phyloP scores from a whole-genome alignment of 2,329 filamentous ascomycete species.

The Sclerotinia trifoliorum region DNA sequence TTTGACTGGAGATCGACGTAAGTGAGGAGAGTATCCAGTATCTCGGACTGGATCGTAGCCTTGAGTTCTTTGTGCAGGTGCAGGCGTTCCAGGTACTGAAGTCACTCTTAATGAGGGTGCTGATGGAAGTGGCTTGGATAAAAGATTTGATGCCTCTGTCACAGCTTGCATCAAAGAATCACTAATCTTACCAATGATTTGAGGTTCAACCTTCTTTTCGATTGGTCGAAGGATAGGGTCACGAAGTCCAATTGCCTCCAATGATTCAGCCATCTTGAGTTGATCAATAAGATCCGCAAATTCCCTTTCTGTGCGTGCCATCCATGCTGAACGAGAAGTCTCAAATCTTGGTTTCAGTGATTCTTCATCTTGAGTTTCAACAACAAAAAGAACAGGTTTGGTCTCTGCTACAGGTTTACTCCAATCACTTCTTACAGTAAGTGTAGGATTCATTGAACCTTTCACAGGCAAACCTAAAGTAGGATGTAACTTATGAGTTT shows the following conservation, averaged over 20 bases:
- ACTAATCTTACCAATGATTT: slow-evolving; percentile 17
- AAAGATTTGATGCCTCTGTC: neutral
- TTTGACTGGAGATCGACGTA: slow-evolving; percentile 16
- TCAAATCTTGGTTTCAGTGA: slow-evolving; percentile 16
- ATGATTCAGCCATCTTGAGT: slow-evolving; percentile 19
- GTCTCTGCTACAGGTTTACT: slow-evolving; percentile 21
- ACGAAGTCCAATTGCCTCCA: slow-evolving; percentile 21
- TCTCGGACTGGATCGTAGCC: slow-evolving; percentile 34
- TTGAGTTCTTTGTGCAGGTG: slow-evolving; percentile 21
- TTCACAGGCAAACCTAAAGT: slow-evolving; percentile 32
- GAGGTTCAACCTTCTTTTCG: neutral
- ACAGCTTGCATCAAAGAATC: slow-evolving; percentile 14
- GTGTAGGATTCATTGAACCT: slow-evolving; percentile 30
- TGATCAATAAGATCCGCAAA: slow-evolving; percentile 20
- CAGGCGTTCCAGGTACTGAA: slow-evolving; percentile 22
- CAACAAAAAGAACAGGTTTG: slow-evolving; percentile 18
- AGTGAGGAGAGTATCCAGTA: slow-evolving; percentile 20
- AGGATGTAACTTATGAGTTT: slow-evolving; percentile 33
- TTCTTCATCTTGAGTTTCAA: slow-evolving; percentile 18
- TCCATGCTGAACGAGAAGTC: slow-evolving; percentile 30
- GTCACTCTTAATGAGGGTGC: slow-evolving; percentile 12
- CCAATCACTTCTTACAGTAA: slow-evolving; percentile 20
- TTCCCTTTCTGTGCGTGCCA: slow-evolving; percentile 22
- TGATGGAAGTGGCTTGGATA: slow-evolving; percentile 9
- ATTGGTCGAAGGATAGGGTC: slow-evolving; percentile 15